These are phyloP conservation scores for Neurospora sp. DNA, from an alignment of 495 filamentous ascomycete genomes.

Conservation along the genomic window DNA sequence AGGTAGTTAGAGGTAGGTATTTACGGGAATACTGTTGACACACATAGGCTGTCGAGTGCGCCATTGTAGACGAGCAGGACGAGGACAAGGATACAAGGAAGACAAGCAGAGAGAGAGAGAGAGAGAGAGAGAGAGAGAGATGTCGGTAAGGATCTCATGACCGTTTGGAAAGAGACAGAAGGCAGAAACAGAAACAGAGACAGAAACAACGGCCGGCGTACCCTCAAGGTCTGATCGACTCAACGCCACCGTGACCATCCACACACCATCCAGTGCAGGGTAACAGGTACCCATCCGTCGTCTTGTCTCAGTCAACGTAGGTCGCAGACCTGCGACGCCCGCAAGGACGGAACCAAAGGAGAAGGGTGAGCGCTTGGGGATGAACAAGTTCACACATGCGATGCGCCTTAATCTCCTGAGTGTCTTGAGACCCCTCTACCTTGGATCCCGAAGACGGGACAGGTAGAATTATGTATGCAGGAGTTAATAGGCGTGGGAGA, in stretches of 20 bases:
- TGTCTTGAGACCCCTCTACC: background rate
- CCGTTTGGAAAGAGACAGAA: background rate
- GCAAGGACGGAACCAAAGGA: background rate
- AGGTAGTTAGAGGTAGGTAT: background rate
- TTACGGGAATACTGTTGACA: too few species aligned
- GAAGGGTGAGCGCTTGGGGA: background rate
- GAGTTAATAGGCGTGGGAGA: background rate
- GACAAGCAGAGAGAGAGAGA: background rate
- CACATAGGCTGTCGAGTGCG: too few species aligned
- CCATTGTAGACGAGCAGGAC: too few species aligned
- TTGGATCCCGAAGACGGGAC: background rate
- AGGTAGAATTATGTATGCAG: background rate
- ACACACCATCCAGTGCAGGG: background rate
- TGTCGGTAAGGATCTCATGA: background rate
- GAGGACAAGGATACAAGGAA: background rate
- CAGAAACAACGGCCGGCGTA: background rate
- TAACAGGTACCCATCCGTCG: background rate
- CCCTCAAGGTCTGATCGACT: background rate
- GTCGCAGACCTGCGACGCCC: background rate
- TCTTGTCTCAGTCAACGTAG: background rate
- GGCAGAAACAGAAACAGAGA: background rate
- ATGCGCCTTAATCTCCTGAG: background rate
- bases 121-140: background rate
- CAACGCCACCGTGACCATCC: background rate
- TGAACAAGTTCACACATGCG: background rate